A percentile compares a stretch with the other conserved stretches of the same genome.
These are phyloP conservation scores for Cicer judaicum DNA, from an alignment of 306 rosid species.

Conservation along the genomic window DNA sequence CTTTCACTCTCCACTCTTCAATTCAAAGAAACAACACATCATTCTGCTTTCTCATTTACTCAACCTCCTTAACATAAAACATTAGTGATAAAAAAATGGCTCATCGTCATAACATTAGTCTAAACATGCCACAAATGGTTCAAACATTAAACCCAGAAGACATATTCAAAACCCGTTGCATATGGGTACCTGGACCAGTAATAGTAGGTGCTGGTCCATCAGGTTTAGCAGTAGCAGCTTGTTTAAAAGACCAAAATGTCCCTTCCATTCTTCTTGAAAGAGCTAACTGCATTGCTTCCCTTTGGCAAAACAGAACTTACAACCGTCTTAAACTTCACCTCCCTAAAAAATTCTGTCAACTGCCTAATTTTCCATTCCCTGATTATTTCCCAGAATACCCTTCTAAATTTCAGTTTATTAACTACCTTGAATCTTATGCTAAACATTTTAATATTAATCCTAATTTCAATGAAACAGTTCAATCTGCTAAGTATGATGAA, in stretches of 20 bases:
- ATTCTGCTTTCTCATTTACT: conserved; percentile 25
- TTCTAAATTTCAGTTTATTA: conserved; percentile 75
- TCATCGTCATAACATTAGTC: conserved; percentile 38
- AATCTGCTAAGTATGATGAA: conserved; percentile 82
- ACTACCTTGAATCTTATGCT: conserved; percentile 79
- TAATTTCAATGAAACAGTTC: conserved; percentile 85
- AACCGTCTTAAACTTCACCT: conserved; percentile 93
- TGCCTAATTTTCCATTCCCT: conserved; percentile 82
- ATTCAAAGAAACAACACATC: conserved; percentile 49
- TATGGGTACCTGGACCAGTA: conserved; percentile 86
- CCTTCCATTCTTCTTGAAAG: conserved; percentile 77
- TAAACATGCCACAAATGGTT: conserved; percentile 55
- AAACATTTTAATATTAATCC: conserved; percentile 71
- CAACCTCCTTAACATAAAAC: neutral
- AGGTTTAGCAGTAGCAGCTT: conserved; percentile 83
- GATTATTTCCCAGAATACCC: conserved; percentile 83
- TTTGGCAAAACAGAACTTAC: conserved; percentile 83
- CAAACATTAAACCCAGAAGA: conserved; percentile 50
- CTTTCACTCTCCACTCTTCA: conserved; percentile 56
- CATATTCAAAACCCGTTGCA: conserved; percentile 57
- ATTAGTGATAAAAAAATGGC: conserved; percentile 33
- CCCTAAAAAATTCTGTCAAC: conserved; percentile 81
- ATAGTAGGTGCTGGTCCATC: conserved; percentile 95
- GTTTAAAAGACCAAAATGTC: conserved; percentile 78
- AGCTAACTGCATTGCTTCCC: conserved; percentile 88